Evolutionary conservation across 306 rosid species (phyloP).

Genomic region (Quercus bicolor): DNA sequence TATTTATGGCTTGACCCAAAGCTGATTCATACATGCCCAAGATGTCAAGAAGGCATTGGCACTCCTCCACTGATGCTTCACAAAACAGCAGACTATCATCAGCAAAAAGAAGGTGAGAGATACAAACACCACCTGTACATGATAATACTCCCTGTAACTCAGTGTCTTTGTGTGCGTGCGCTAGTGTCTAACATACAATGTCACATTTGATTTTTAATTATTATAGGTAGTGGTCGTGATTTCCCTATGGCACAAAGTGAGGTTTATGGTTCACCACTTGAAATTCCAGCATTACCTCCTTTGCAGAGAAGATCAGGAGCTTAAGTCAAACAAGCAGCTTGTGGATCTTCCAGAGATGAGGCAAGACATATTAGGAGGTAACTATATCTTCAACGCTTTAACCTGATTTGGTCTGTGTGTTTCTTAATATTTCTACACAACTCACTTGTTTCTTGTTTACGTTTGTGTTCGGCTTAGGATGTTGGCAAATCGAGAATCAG

Average conservation of each 20-base stretch:
- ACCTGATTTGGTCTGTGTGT: not conserved
- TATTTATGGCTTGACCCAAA: too few species aligned
- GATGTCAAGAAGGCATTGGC: too few species aligned
- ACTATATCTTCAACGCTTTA: not conserved
- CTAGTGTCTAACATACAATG: too few species aligned
- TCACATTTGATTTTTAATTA: too few species aligned
- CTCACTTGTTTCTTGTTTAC: not conserved
- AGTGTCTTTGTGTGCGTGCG: too few species aligned
- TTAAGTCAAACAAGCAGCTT: constrained; percentile 36
- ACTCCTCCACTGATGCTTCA: too few species aligned
- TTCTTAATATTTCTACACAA: not conserved
- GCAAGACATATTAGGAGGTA: constrained; percentile 58
- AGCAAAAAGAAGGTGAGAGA: too few species aligned
- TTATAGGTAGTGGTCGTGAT: constrained; percentile 23
- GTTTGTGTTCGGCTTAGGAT: constrained; percentile 39
- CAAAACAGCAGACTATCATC: too few species aligned
- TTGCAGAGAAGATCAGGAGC: constrained; percentile 23
- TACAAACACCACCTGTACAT: too few species aligned
- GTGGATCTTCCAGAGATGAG: constrained; percentile 62
- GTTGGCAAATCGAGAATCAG: constrained; percentile 61
- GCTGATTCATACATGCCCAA: too few species aligned
- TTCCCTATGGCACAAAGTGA: constrained; percentile 29
- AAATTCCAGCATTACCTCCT: constrained; percentile 39
- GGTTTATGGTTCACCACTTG: constrained; percentile 28
- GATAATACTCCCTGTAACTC: too few species aligned